phyloP scores from a whole-genome alignment of 768 basidiomycete species.

The Lactarius hengduanensis region DNA sequence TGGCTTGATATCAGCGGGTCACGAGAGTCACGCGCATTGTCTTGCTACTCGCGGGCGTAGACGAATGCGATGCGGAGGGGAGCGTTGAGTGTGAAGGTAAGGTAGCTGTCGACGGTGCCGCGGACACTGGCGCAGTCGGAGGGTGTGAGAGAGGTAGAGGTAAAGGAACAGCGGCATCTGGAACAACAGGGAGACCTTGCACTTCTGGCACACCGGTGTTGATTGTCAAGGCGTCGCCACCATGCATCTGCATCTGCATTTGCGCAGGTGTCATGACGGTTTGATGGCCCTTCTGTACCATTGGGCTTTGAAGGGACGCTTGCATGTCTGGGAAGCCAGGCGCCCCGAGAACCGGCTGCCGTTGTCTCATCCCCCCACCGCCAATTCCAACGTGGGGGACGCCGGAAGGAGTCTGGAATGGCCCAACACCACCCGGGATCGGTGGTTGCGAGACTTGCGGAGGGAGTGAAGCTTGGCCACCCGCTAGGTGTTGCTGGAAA shows the following conservation, averaged over 20 bases:
- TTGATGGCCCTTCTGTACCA: constrained; percentile 17
- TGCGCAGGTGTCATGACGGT: constrained; percentile 19
- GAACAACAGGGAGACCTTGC: constrained; percentile 21
- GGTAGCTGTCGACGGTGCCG: constrained; percentile 29
- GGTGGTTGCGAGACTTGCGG: constrained; percentile 28
- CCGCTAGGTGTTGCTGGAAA: constrained; percentile 12
- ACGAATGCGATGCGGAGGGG: constrained; percentile 43
- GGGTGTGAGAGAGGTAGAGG: constrained; percentile 12
- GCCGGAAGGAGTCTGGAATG: constrained; percentile 21
- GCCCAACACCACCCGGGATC: constrained; percentile 22
- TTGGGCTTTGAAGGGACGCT: constrained; percentile 26
- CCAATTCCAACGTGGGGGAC: constrained; percentile 26
- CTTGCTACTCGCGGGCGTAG: constrained; percentile 49
- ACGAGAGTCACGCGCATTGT: constrained; percentile 62
- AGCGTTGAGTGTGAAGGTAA: constrained; percentile 40
- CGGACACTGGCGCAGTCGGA: constrained; percentile 29
- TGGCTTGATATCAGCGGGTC: constrained; percentile 47
- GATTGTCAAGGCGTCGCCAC: constrained; percentile 16
- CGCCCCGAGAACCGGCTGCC: constrained; percentile 28
- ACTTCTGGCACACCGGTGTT: constrained; percentile 22
- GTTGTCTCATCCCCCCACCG: constrained; percentile 28
- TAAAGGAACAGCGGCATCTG: constrained; percentile 18
- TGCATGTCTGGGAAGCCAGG: constrained; percentile 30
- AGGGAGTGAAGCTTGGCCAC: constrained; percentile 18
- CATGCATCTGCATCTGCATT: constrained; percentile 24